Base-by-base conservation (phyloP, 805 yeast genomes). In the Schwanniomyces polymorphus region DNA sequence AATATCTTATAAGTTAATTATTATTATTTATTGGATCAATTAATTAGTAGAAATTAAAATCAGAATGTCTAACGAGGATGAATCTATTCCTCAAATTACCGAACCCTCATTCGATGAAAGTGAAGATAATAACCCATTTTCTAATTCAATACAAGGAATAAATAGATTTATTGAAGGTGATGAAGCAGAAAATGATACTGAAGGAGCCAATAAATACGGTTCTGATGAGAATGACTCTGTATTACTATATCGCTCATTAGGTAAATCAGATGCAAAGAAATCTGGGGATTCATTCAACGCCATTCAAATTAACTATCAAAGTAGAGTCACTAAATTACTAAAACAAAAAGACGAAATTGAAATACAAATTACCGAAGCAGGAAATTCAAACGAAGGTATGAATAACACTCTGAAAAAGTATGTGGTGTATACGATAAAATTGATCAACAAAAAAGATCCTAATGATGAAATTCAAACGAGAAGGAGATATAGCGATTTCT, bases 401-500 rank as follows among this genome's bases (percentile, higher is more conserved):
- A 77, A 83, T 31, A 78, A 88, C 52, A 82, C 91, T 2, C 67
- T 63, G 63, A 72, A 71, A 59, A 72, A 70, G 47, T 92, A 85
- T 56, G 83, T 92, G 23, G 89, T 91, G 0, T 92, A 94, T 63
- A 85, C 96, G 2, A 88, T 92, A 50, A 76, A 79, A 50, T 70
- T 81, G 40, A 70, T 84, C n/a, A 85, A 74, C 7, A 59, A 55
- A 1, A 63, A 61, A 27, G 59, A 56, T 28, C 49, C 56, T 1
- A 60, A 57, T 14, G 70, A 75, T 18, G 71, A 80, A 37, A 61
- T 81, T 27, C 91, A 90, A 5, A 81, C 91, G 41, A 74, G 99
- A 57, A 59, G 74, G 45, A 75, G 98, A 39, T 94, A 94, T 63
- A 86, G 96, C 28, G 99, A 94, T 63, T 94, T 94, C 63, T 97